phyloP scores from a whole-genome alignment of 2,329 filamentous ascomycete species.

The Cladosporium sp. region DNA sequence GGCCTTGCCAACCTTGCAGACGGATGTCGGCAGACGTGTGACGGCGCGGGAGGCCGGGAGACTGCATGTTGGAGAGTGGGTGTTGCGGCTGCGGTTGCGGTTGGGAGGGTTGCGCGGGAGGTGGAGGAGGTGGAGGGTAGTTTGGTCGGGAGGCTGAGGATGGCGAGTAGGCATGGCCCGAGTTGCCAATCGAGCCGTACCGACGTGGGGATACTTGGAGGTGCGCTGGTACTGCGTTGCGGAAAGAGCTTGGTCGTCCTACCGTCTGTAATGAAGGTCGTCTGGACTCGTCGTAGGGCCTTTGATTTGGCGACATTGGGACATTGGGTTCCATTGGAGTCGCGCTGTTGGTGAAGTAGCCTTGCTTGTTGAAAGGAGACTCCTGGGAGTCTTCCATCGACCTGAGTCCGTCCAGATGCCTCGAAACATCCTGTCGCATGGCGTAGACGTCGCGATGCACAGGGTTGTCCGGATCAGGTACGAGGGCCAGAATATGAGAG shows the following conservation, averaged over 20 bases:
- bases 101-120: constrained; percentile 51
- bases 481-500: constrained; percentile 65
- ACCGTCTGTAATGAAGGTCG: constrained; percentile 63
- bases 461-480: constrained; percentile 69
- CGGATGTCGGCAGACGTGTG: constrained; percentile 97
- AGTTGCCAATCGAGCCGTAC: constrained; percentile 77
- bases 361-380: constrained; percentile 36
- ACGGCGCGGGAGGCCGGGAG: constrained; percentile 67
- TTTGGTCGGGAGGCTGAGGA: constrained; percentile 63
- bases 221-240: constrained; percentile 75
- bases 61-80: constrained; percentile 52
- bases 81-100: constrained; percentile 53
- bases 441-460: constrained; percentile 67
- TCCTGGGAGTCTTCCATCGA: constrained; percentile 60
- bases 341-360: constrained; percentile 35
- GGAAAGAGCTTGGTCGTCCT: constrained; percentile 61
- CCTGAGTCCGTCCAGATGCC: constrained; percentile 56
- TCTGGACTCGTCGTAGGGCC: constrained; percentile 78
- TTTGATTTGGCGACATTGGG: constrained; percentile 81
- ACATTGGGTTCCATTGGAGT: constrained; percentile 22
- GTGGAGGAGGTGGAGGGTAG: constrained; percentile 55
- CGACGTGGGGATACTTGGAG: constrained; percentile 68
- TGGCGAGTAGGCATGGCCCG: constrained; percentile 60
- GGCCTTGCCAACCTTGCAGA: constrained; percentile 57
- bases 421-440: constrained; percentile 60